Conservation (phyloP, 306 rosid species). For the Ormosia emarginata region DNA sequence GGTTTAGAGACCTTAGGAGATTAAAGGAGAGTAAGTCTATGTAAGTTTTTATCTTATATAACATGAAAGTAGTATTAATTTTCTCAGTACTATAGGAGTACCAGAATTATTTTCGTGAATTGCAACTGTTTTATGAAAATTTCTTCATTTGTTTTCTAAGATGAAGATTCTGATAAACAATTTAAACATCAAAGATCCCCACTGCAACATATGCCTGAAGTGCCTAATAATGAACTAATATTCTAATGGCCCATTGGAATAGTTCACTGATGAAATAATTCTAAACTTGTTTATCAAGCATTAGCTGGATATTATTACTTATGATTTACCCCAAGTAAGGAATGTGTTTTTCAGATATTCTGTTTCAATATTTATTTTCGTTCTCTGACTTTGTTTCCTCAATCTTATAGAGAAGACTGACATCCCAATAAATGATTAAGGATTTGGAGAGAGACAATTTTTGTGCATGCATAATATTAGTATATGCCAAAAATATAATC, state of each 20-base stretch:
- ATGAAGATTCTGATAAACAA: neutral
- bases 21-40: neutral
- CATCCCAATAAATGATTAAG: neutral
- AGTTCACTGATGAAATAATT: neutral
- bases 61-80: neutral
- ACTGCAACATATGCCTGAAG: neutral
- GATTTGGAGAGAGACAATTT: neutral
- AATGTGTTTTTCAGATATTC: neutral
- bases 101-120: neutral
- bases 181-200: neutral
- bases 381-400: neutral
- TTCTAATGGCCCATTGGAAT: neutral
- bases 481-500: neutral
- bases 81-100: neutral
- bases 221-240: neutral
- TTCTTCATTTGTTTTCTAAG: neutral
- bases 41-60: neutral
- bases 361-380: neutral
- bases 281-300: neutral
- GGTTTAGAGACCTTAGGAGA: neutral
- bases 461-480: neutral
- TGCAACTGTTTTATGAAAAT: neutral
- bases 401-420: neutral
- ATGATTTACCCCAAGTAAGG: neutral
- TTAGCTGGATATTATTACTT: neutral